These are phyloP conservation scores for Amauroascus verrucosus DNA, from an alignment of 2,329 filamentous ascomycete genomes.

Conservation along the genomic window DNA sequence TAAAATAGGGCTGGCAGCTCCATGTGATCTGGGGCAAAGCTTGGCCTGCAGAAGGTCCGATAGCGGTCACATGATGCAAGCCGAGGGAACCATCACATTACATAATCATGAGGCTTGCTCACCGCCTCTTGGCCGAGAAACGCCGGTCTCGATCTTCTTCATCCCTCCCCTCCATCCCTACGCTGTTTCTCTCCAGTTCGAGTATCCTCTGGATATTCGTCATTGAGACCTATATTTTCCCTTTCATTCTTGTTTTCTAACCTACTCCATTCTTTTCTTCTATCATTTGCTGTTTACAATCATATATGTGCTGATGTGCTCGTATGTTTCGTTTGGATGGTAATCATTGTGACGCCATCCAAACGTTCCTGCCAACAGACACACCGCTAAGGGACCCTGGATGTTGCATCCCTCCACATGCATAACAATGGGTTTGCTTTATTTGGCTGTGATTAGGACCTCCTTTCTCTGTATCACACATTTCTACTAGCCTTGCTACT, in stretches of 20 bases:
- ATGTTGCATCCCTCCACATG: constrained; percentile 7
- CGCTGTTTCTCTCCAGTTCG: constrained; percentile 1
- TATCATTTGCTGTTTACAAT: background rate
- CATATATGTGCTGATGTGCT: background rate
- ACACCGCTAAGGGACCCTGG: background rate
- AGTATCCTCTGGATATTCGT: constrained; percentile 3
- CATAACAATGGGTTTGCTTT: constrained; percentile 11
- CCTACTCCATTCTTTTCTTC: background rate
- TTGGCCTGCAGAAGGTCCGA: no score
- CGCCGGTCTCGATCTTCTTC: background rate
- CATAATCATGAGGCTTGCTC: constrained; percentile 9
- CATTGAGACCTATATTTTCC: background rate
- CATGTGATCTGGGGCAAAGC: background rate
- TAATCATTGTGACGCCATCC: background rate
- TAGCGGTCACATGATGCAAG: background rate
- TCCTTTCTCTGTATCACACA: background rate
- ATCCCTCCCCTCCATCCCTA: constrained; percentile 1
- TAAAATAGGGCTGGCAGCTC: background rate
- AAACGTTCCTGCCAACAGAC: background rate
- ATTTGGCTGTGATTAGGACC: constrained; percentile 1
- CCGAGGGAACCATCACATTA: background rate
- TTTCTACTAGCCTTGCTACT: background rate
- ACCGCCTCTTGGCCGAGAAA: constrained; percentile 16
- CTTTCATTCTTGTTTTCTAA: background rate
- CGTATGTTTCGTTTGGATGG: constrained; percentile 1